Conservation (phyloP, 345 rosid species). For the Eucalyptus erythrocorys region DNA sequence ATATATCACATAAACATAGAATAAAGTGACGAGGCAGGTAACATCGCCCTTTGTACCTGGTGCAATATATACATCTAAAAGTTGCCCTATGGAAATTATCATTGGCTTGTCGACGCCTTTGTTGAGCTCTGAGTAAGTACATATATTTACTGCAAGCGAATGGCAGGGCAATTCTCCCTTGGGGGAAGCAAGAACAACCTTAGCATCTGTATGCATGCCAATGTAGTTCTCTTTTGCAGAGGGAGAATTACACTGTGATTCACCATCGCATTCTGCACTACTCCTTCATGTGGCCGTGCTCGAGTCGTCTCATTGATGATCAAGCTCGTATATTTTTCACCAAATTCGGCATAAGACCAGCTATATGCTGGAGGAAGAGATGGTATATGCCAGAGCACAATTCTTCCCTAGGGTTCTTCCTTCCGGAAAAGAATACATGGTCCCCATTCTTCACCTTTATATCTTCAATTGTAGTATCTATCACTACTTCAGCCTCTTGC, state of each 20-base stretch:
- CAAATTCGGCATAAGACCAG: not conserved
- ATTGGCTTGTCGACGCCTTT: not conserved
- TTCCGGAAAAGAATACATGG: not conserved
- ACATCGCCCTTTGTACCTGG: not conserved
- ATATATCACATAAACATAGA: not conserved
- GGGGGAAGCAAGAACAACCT: not conserved
- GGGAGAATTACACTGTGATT: not conserved
- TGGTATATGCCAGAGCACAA: not conserved
- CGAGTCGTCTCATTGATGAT: not conserved
- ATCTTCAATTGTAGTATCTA: not conserved
- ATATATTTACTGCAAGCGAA: not conserved
- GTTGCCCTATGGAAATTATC: not conserved
- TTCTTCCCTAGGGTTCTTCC: not conserved
- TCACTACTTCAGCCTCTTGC: not conserved
- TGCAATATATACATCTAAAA: not conserved
- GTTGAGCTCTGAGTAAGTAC: not conserved
- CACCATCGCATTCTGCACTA: not conserved
- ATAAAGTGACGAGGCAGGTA: not conserved
- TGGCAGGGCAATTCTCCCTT: constrained; percentile 5
- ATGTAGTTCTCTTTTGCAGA: not conserved
- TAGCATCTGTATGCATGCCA: not conserved
- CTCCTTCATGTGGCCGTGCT: not conserved
- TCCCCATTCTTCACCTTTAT: not conserved
- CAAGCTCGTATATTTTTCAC: not conserved
- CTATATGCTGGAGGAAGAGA: not conserved